Percentiles rank a stretch among this genome's conserved stretches.
phyloP scores from a whole-genome alignment of 139 green algal genomes.

The Yamagishiella unicocca region DNA sequence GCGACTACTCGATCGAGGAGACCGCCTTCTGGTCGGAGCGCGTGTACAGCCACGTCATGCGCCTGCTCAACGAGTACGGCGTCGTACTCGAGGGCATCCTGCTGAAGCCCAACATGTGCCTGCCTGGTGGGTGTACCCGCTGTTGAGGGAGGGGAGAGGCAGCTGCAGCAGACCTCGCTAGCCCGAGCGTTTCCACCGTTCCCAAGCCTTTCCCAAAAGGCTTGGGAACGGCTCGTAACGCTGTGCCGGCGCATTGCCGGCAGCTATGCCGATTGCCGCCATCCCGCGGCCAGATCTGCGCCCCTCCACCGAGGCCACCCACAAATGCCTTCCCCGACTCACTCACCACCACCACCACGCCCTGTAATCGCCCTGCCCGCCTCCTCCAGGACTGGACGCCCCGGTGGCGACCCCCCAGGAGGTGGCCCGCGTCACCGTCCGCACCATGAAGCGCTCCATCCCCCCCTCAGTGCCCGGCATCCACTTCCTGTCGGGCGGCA shows the following conservation, averaged over 20 bases:
- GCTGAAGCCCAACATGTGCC: conserved; percentile 95
- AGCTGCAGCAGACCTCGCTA: no score
- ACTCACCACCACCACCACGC: no score
- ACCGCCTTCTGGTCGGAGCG: conserved; percentile 80
- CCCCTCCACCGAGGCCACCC: no score
- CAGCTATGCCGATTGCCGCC: no score
- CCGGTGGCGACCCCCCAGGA: conserved; percentile 70
- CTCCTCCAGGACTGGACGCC: conserved; percentile 26
- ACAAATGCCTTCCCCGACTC: no score
- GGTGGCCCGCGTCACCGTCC: conserved; percentile 86
- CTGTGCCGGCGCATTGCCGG: no score
- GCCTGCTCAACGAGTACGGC: conserved; percentile 92
- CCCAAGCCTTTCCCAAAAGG: no score
- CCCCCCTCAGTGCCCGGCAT: conserved; percentile 85
- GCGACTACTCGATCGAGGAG: conserved; percentile 89
- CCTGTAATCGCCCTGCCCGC: not conserved
- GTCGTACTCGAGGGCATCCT: conserved; percentile 92
- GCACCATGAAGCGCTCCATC: conserved; percentile 86
- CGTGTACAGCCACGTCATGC: conserved; percentile 83
- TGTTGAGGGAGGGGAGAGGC: not conserved
- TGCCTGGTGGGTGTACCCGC: not conserved
- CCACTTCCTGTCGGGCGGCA: conserved; percentile 85
- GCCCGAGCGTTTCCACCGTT: no score
- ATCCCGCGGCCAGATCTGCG: no score
- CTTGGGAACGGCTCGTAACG: no score